Base-by-base conservation (phyloP, 768 basidiomycete genomes). In the Phlegmacium glaucopus region DNA sequence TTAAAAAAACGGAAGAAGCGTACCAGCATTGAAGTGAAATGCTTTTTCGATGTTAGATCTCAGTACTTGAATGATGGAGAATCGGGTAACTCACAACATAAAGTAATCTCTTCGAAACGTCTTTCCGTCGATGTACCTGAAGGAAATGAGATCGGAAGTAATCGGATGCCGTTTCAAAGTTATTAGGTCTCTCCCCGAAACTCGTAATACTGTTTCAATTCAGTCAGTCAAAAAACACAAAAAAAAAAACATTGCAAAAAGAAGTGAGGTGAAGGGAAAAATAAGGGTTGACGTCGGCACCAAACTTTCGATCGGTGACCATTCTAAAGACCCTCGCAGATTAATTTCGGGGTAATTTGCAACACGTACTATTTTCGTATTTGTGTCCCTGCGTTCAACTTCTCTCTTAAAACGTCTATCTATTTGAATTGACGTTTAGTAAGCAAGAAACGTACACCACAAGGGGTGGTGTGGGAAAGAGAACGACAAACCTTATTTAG, bases 111-210 rank as follows among this genome's bases (percentile, higher is more conserved):
- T 73, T 72, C 13, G 74, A 72, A 26, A 69, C 65, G 57, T 87
- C 85, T 50, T 83, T 82, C 53, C 78, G 76, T 57, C 78, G 75
- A 61, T 91, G 86, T 9, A 82, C 82, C 52, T 87, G 85, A 22
- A 82, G 67, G 59, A 92, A 92, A 62, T 91, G 90, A n/a, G 84
- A 78, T n/a, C 80, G 79, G 71, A 92, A 91, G 57, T 92, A 91
- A 42, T 82, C 77, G 30, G 87, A 76, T 12, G 84, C 89, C 15
- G 77, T 76, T 55, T 85, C 79, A 61, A 72, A 88, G 43, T 76
- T 78, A 54, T 91, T 90, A 27, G 83, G 74, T 17, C 88, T 76
- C 44, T 85, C 76, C 5, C 83, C 84, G 54, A 83, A 90, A 43
- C 87, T 88, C 27, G 85, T 86, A 63, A 90, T 88, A 59, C 86